Base-by-base conservation (phyloP, 2,329 filamentous ascomycete species). In the Arthrobotrys musiformis region DNA sequence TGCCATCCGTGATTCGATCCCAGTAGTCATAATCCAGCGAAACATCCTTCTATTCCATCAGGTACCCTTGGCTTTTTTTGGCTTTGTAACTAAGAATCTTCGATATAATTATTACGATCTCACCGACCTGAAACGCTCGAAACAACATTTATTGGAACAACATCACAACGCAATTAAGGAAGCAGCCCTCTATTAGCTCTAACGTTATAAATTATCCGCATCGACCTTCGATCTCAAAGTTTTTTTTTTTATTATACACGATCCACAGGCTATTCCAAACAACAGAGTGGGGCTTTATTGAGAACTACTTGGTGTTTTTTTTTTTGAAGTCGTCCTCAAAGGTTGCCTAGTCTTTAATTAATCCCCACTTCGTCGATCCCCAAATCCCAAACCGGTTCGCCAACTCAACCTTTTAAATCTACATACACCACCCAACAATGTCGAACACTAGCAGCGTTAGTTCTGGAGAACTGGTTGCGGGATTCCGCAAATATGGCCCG, bases 21-120 rank as follows among this genome's bases (percentile, higher is more conserved):
- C 54, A 64, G 72, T 64, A 76, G 72, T 70, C 64, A 76, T 76
- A 70, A 76, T 76, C 72, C 72, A 76, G 72, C 64, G 72, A 66
- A n/a, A 76, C 22, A 72, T 76, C 72, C 72, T 70, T 69, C 72
- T 40, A 70, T 64, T 58, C 64, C 72, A 69, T 75, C 63, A 37
- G 24, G 24, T 56, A 37, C 44, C 50, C 70, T 69, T 75, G 70
- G 63, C 56, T 64, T 4, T 11, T 22, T 52, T 37, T 37, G 24
- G 48, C 48, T 58, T 63, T 58, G 58, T 58, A 37, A 63, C 54
- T 42, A 42, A 42, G 40, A 26, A 52, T 50, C 52, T 37, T 70
- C 64, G 63, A 76, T 76, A 76, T 76, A 76, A 76, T 54, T 52
- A 48, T 42, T 70, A 63, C 50, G 35, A 61, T 37, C 40, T 58